Percentiles rank a stretch among this genome's conserved stretches.
Evolutionary conservation across 176 grass and related monocot species (phyloP).

Genomic region (Juncus effusus): DNA sequence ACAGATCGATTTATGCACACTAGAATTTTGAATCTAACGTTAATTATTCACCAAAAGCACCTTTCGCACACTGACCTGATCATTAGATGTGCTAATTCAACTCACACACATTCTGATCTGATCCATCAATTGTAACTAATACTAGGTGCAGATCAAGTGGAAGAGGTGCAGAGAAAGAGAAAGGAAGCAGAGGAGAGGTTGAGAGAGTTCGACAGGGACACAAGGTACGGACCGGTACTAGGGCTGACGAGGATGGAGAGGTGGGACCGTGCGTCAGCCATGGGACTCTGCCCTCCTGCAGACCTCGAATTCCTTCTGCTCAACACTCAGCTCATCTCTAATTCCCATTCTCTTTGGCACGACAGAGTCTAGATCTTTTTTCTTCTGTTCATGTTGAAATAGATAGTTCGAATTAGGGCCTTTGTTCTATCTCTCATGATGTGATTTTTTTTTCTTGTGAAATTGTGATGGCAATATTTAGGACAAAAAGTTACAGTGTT

Average conservation of each 20-base stretch:
- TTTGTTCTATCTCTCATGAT: too few relatives aligned
- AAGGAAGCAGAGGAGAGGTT: slow-evolving; percentile 7
- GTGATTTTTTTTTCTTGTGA: too few relatives aligned
- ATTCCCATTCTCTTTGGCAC: slow-evolving; percentile 20
- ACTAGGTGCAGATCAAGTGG: neutral
- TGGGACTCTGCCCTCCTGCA: slow-evolving; percentile 15
- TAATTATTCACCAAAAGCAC: neutral
- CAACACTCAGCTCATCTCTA: neutral
- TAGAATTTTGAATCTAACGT: neutral
- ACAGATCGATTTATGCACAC: neutral
- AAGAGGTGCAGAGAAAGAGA: neutral
- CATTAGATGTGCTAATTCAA: neutral
- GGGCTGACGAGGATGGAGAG: slow-evolving; percentile 27
- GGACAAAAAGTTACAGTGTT: too few relatives aligned
- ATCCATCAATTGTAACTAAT: neutral
- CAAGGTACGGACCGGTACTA: slow-evolving; percentile 3
- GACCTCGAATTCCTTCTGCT: slow-evolving; percentile 20
- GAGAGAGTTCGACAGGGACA: slow-evolving; percentile 23
- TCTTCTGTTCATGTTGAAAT: too few relatives aligned
- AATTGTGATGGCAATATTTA: too few relatives aligned
- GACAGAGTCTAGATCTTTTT: neutral
- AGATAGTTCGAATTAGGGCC: too few relatives aligned
- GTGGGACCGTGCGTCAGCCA: slow-evolving; percentile 15
- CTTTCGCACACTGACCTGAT: neutral
- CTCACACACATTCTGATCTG: too few relatives aligned